Evolutionary conservation across 1,284 basidiomycete genomes (phyloP), one percentile per base, ranked within the genome.

Genomic region (Volvariella volvacea): DNA sequence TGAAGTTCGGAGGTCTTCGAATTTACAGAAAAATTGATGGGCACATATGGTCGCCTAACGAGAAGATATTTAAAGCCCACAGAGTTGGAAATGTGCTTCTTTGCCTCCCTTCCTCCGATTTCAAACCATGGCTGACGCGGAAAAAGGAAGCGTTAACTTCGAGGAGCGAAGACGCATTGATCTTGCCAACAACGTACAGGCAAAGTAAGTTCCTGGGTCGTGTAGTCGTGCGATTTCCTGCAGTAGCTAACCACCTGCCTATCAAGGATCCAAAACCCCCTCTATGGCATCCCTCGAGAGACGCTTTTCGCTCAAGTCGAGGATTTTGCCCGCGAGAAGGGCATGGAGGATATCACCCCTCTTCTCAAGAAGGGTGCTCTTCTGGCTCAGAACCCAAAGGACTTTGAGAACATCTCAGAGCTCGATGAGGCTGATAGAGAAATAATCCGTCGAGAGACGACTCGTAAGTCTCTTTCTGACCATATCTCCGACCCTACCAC

Each of bases 361-460:
- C 44, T 73, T 3, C 71, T 82, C 44, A 59, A 63, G 50, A 74
- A 73, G 49, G 83, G 72, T 14, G 81, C 81, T 1, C 59, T 84
- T 1, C 63, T 84, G 30, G 81, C 82, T 1, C 78, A 79, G 48
- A 67, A 72, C 39, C 75, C 74, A 0, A 59, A 61, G 9, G 59
- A 67, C 8, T 83, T 78, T 50, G 74, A 80, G 47, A 51, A 48
- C 3, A 61, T 84, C 19, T 46, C 66, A 1, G 73, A 76, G 47
- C 67, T 87, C 12, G 59, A 66, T 9, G 67, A 71, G 16, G 69
- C 68, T 0, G 83, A 88, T 46, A 69, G 64, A 44, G 64, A 62
- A 7, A 47, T 63, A 2, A 64, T 76, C 37, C 61, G 67, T 14
- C 62, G 69, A 28, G 83, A 88, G 60, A 67, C 65, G n/a, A 71